Evolutionary conservation across 2,329 filamentous ascomycete species (phyloP).

Genomic region (Metarhizium album): DNA sequence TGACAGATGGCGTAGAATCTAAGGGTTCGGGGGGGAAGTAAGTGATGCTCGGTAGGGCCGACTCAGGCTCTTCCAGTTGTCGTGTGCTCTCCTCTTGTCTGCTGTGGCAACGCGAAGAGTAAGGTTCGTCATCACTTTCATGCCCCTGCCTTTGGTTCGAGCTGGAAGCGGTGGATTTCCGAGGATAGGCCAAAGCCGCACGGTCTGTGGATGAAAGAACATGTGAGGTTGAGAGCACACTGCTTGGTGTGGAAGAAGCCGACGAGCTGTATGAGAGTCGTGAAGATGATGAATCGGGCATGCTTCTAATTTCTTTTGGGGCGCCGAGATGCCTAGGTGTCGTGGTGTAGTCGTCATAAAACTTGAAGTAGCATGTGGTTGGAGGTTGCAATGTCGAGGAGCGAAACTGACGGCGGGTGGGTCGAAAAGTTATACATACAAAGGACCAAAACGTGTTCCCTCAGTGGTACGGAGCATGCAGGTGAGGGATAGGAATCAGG

Average conservation of each 20-base stretch:
- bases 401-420: neutral
- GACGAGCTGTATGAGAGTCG: neutral
- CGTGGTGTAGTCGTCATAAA: neutral
- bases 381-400: neutral
- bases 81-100: neutral
- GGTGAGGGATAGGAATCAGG: neutral
- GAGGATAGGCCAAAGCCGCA: neutral
- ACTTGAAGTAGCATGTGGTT: neutral
- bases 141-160: neutral
- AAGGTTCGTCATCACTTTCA: neutral
- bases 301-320: neutral
- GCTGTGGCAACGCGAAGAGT: no score
- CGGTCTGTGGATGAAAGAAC: neutral
- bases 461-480: neutral
- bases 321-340: neutral
- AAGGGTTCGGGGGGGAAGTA: constrained; percentile 9
- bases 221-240: constrained; percentile 3
- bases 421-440: neutral
- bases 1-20: constrained; percentile 44
- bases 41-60: constrained; percentile 3
- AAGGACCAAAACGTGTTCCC: neutral
- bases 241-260: neutral
- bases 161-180: neutral
- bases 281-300: neutral
- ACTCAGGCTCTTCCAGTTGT: neutral